These are phyloP conservation scores for Cornus controversa DNA, from an alignment of 148 eudicot species.

Conservation along the genomic window DNA sequence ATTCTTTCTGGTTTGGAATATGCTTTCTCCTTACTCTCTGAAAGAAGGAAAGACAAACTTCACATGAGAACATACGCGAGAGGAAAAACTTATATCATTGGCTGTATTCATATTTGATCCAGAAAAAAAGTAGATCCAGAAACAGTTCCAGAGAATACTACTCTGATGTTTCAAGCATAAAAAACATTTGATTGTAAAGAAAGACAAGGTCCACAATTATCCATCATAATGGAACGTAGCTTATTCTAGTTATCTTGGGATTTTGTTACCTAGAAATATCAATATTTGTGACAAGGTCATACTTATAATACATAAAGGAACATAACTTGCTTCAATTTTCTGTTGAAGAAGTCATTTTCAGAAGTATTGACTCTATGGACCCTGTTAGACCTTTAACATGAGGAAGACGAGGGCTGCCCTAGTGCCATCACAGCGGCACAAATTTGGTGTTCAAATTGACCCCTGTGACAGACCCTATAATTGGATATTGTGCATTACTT, in stretches of 20 bases:
- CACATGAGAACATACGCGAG: neutral
- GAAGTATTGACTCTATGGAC: neutral
- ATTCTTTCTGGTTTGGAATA: constrained; percentile 55
- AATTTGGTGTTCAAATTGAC: too few species aligned
- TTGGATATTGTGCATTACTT: too few species aligned
- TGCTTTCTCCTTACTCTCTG: constrained; percentile 46
- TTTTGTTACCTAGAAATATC: neutral
- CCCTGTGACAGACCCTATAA: neutral
- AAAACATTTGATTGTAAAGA: too few species aligned
- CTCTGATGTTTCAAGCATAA: too few species aligned
- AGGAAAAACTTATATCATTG: neutral
- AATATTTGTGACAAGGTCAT: neutral
- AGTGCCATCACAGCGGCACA: too few species aligned
- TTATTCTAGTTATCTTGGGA: neutral
- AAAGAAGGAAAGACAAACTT: neutral
- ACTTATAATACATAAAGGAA: neutral
- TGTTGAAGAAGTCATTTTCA: neutral
- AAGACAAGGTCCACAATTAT: too few species aligned
- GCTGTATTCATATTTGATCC: constrained; percentile 2
- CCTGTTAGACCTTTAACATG: too few species aligned
- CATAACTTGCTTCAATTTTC: neutral
- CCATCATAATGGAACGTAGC: neutral
- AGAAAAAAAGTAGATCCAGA: neutral
- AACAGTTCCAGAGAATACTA: neutral
- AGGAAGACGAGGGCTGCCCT: too few species aligned